Base-by-base conservation (phyloP, 495 filamentous ascomycete species). In the Pyrenopolyporus hunteri region DNA sequence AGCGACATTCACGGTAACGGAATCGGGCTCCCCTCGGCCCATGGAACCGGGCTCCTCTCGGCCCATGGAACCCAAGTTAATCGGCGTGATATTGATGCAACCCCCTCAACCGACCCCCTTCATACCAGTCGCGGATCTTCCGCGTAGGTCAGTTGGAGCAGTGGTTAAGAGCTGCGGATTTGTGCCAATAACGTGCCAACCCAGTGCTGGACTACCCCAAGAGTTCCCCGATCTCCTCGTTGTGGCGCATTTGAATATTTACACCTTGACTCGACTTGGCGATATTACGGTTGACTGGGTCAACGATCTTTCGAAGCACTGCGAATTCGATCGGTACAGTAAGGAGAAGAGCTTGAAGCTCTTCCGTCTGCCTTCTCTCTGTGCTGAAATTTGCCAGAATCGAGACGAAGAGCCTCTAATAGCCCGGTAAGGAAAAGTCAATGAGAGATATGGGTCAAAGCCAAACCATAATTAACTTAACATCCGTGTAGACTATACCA, bases 331-430 rank as follows among this genome's bases (percentile, higher is more conserved):
- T 35, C 37, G 50, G 14, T 25, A 44, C 17, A 22, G 50, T 19
- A 54, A n/a, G 17, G 10, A 32, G 28, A 54, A 54, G 35, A 16
- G 17, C 1, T 16, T 54, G 6, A 44, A 43, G n/a, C 39, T 54
- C 14, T 54, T 54, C 16, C 50, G 50, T 16, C 26, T 54, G 32
- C 50, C 50, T 23, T 54, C 50, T 4, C n/a, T 54, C 1, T 54
- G 50, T 25, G 50, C 50, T 25, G 35, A 43, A 25, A 54, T 54
- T 23, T 44, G 39, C 6, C 39, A 43, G 26, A 25, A 16, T 9
- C n/a, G 44, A 2, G 36, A 44, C 1, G n/a, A 16, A 0, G 28
- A 43, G 16, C 23, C 50, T 23, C 10, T 35, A 9, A 25, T 54
- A 11, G 39, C 23, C 13, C 11, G 16, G 50, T 54, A 44, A 54